Evolutionary conservation across 306 rosid genomes (phyloP).

Genomic region (Casuarina equisetifolia): DNA sequence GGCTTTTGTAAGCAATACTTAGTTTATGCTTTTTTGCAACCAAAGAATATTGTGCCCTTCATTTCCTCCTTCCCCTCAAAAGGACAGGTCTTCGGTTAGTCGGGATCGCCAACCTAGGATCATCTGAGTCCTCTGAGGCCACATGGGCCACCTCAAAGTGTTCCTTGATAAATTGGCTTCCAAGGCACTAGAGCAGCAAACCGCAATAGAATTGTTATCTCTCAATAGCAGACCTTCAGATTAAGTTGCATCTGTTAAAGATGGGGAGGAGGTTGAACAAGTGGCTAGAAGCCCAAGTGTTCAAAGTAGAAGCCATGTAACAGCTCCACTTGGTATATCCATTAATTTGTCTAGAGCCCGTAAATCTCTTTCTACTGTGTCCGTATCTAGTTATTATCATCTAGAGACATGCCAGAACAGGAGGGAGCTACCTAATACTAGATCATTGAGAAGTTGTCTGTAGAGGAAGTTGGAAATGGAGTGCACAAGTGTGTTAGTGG

Average conservation of each 20-base stretch:
- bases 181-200: constrained; percentile 76
- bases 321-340: constrained; percentile 89
- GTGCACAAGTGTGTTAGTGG: constrained; percentile 53
- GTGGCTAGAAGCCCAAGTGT: constrained; percentile 78
- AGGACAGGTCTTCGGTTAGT: constrained; percentile 46
- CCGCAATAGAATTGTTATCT: constrained; percentile 89
- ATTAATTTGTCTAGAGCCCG: constrained; percentile 51
- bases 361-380: constrained; percentile 47
- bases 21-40: constrained; percentile 14
- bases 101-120: constrained; percentile 49
- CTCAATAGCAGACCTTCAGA: constrained; percentile 90
- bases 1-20: background rate
- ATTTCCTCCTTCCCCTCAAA: constrained; percentile 41
- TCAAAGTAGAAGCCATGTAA: constrained; percentile 86
- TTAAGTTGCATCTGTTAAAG: constrained; percentile 81
- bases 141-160: constrained; percentile 53
- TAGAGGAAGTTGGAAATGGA: constrained; percentile 70
- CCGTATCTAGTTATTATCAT: constrained; percentile 39
- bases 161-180: constrained; percentile 39
- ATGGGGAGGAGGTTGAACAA: constrained; percentile 99
- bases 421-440: constrained; percentile 69
- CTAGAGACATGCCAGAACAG: constrained; percentile 63
- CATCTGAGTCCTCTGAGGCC: constrained; percentile 58
- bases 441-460: constrained; percentile 63
- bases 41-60: constrained; percentile 12